Conservation (phyloP, 139 green algal genomes). For the Monoraphidium neglectum region DNA sequence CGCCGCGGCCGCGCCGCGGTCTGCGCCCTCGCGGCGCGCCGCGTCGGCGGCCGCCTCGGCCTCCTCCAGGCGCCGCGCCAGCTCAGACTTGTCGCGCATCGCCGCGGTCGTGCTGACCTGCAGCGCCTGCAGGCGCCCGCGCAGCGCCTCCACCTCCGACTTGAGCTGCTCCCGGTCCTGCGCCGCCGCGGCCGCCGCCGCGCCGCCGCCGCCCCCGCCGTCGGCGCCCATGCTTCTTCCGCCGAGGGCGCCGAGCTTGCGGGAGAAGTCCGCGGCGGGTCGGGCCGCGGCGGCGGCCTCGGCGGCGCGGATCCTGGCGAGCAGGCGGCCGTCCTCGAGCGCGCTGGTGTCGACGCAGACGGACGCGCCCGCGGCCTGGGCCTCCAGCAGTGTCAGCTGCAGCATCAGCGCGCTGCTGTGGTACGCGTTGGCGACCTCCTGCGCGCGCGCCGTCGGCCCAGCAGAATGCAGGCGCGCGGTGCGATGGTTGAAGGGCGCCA, state of each 20-base stretch:
- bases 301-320: slow-evolving; percentile 9
- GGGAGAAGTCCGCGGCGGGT: slow-evolving; percentile 16
- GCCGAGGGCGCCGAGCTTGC: neutral
- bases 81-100: slow-evolving; percentile 3
- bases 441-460: no score
- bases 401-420: no score
- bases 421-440: no score
- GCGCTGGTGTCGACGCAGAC: slow-evolving; percentile 2
- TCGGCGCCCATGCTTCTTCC: neutral
- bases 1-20: neutral
- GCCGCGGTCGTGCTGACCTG: slow-evolving; percentile 1
- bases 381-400: no score
- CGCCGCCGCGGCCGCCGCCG: neutral
- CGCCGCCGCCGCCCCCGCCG: neutral
- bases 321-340: slow-evolving; percentile 26
- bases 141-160: slow-evolving; percentile 19
- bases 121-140: slow-evolving; percentile 11
- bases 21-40: neutral
- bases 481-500: no score
- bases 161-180: slow-evolving; percentile 22
- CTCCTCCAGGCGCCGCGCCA: neutral
- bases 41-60: neutral
- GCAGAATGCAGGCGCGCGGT: no score
- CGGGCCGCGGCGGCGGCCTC: slow-evolving; percentile 15
- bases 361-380: no score